phyloP scores from a whole-genome alignment of 176 grass and related monocot genomes.

The Miscanthus lutarioriparius region DNA sequence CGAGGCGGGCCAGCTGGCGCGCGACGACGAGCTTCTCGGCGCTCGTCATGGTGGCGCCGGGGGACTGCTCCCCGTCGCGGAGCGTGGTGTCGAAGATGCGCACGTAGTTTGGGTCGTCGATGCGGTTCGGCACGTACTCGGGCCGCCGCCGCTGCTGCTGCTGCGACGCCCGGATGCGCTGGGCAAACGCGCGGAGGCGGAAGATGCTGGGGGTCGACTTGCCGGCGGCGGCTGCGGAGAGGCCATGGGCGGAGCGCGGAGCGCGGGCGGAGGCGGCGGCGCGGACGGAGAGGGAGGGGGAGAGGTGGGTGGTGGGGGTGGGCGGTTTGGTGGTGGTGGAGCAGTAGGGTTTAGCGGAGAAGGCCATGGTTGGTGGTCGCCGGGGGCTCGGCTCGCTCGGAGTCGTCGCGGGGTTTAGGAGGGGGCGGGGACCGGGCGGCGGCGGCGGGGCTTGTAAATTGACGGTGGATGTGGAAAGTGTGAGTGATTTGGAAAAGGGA shows the following conservation, averaged over 20 bases:
- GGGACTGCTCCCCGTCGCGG: conserved; percentile 90
- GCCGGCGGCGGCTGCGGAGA: not conserved
- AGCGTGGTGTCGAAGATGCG: conserved; percentile 98
- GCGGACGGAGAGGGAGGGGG: not conserved
- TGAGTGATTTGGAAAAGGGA: not conserved
- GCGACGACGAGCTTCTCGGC: conserved; percentile 82
- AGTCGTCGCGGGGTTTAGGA: not conserved
- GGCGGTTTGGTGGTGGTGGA: not conserved
- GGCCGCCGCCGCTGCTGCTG: not conserved
- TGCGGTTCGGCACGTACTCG: conserved; percentile 48
- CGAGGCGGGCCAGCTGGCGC: conserved; percentile 23
- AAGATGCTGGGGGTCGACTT: not conserved
- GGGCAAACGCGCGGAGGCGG: not conserved
- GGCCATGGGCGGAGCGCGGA: not conserved
- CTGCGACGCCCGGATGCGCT: not conserved
- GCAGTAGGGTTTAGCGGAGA: conserved; percentile 29
- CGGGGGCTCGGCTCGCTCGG: not conserved
- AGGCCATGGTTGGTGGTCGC: conserved; percentile 36
- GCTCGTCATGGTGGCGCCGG: conserved; percentile 94
- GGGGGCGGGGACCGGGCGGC: not conserved
- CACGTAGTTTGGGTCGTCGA: conserved; percentile 79
- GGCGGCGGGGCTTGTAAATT: not conserved
- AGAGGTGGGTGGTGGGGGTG: not conserved
- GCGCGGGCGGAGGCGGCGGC: not conserved
- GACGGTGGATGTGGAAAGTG: not conserved